These are phyloP conservation scores for Syzygium syzygioides DNA, from an alignment of 441 rosid genomes.

Conservation along the genomic window DNA sequence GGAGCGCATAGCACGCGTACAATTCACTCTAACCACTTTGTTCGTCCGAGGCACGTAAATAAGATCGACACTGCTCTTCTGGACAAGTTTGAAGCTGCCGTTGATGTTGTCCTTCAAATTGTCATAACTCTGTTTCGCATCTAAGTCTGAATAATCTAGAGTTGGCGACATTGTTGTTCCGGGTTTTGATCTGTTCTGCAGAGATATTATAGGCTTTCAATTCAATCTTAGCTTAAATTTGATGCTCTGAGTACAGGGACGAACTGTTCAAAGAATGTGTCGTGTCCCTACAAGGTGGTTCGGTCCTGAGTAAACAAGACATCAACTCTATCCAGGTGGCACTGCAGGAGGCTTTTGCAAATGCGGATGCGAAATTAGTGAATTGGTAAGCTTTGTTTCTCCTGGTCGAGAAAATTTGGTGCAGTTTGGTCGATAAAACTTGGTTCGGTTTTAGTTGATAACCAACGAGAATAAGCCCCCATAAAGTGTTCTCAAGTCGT, in stretches of 20 bases:
- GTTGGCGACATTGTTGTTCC: not conserved
- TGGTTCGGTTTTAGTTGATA: not conserved
- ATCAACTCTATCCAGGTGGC: slow-evolving; percentile 37
- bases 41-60: not conserved
- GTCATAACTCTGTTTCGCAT: not conserved
- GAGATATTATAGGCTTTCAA: not conserved
- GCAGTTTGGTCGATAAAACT: not conserved
- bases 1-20: not conserved
- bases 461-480: not conserved
- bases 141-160: not conserved
- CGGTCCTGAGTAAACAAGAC: slow-evolving; percentile 58
- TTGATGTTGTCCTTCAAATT: not conserved
- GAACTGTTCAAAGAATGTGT: slow-evolving; percentile 82
- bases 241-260: slow-evolving; percentile 38
- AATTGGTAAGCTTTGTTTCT: slow-evolving; percentile 40
- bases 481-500: slow-evolving; percentile 7
- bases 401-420: not conserved
- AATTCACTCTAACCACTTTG: not conserved
- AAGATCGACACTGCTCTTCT: not conserved
- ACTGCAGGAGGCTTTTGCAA: slow-evolving; percentile 56
- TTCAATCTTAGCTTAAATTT: not conserved
- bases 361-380: slow-evolving; percentile 55
- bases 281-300: slow-evolving; percentile 66
- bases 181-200: not conserved
- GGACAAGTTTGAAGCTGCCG: not conserved